These are phyloP conservation scores for Hypoxylon cercidicola DNA, from an alignment of 495 filamentous ascomycete species.

Conservation along the genomic window DNA sequence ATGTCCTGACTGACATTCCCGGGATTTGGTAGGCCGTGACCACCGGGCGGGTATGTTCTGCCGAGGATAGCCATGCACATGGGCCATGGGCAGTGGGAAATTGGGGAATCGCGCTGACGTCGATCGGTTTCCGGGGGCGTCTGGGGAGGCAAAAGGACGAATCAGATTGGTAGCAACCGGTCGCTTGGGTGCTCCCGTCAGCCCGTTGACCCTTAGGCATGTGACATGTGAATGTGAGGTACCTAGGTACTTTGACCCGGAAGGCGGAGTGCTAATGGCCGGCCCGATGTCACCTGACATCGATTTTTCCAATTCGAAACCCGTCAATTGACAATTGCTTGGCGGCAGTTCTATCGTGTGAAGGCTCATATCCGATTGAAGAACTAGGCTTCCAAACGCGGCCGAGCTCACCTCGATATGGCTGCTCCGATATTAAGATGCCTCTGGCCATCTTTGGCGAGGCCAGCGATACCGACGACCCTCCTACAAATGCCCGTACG, in stretches of 20 bases:
- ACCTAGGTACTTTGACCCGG: not conserved
- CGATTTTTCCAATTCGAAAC: slow-evolving; percentile 28
- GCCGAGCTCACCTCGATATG: slow-evolving; percentile 36
- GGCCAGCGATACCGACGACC: slow-evolving; percentile 35
- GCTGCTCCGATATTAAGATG: slow-evolving; percentile 42
- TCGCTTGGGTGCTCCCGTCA: slow-evolving; percentile 6
- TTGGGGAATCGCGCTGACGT: slow-evolving; percentile 33
- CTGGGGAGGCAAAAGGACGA: slow-evolving; percentile 26
- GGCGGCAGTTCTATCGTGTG: slow-evolving; percentile 1
- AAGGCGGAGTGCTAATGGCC: slow-evolving; percentile 4
- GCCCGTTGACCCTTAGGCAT: slow-evolving; percentile 14
- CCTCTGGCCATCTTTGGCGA: slow-evolving; percentile 38
- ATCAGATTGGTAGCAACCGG: slow-evolving; percentile 11
- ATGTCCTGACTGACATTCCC: slow-evolving; percentile 20
- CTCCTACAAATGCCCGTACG: slow-evolving; percentile 38
- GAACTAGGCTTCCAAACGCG: slow-evolving; percentile 17
- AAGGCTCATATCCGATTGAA: slow-evolving; percentile 1
- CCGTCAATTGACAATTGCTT: slow-evolving; percentile 19
- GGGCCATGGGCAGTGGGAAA: slow-evolving; percentile 17
- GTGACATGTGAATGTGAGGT: slow-evolving; percentile 18
- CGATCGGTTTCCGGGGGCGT: slow-evolving; percentile 21
- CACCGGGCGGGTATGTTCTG: slow-evolving; percentile 40
- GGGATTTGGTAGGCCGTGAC: slow-evolving; percentile 23
- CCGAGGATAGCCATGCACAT: slow-evolving; percentile 52
- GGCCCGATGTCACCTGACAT: slow-evolving; percentile 43